phyloP scores from a whole-genome alignment of 768 basidiomycete species.

The Termitomyces sp. region DNA sequence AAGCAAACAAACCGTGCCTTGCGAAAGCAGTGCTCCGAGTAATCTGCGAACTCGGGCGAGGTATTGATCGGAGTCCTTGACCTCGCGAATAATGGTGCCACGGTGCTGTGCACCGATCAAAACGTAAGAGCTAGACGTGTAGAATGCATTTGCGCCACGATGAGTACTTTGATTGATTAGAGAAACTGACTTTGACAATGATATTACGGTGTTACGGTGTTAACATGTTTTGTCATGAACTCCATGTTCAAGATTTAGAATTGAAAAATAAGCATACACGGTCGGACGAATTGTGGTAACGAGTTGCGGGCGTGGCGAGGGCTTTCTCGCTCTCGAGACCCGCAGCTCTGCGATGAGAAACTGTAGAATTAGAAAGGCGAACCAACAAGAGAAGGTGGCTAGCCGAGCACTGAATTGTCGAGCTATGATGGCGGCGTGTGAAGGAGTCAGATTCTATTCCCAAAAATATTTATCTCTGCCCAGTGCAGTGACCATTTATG shows the following conservation, averaged over 20 bases:
- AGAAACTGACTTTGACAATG: no score
- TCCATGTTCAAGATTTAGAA: no score
- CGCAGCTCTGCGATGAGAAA: background rate
- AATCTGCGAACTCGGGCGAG: no score
- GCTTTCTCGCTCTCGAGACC: background rate
- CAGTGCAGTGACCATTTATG: background rate
- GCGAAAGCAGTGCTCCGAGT: conserved; percentile 1
- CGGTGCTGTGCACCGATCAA: background rate
- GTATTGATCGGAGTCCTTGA: background rate
- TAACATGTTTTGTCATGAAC: no score
- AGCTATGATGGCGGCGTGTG: background rate
- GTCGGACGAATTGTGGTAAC: background rate
- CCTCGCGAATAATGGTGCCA: background rate
- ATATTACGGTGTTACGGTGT: no score
- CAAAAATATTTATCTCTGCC: no score
- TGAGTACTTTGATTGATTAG: background rate
- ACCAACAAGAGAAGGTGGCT: background rate
- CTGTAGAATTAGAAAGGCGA: background rate
- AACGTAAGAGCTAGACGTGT: background rate
- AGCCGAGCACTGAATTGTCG: background rate
- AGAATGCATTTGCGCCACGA: background rate
- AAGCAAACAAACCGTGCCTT: background rate
- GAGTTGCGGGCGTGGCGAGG: background rate
- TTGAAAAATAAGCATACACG: background rate
- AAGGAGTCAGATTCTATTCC: background rate